Percentiles rank a stretch among this genome's conserved stretches.
phyloP scores from a whole-genome alignment of 2,329 filamentous ascomycete genomes.

The Drechslerella dactyloides region DNA sequence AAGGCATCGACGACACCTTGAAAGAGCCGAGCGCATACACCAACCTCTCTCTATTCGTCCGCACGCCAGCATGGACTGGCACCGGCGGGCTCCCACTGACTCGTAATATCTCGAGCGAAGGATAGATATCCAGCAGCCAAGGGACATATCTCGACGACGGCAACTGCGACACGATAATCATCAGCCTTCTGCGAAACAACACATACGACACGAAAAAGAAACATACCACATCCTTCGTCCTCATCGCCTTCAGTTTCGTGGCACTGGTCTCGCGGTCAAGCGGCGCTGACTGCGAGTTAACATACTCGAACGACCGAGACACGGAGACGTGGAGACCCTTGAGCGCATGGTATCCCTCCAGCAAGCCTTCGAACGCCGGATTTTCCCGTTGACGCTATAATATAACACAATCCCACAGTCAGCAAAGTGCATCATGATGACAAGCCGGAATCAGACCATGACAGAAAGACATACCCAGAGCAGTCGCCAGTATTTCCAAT shows the following conservation, averaged over 20 bases:
- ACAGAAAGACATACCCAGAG: slow-evolving; percentile 40
- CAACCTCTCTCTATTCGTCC: slow-evolving; percentile 44
- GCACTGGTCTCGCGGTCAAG: slow-evolving; percentile 39
- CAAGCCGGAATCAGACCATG: slow-evolving; percentile 9
- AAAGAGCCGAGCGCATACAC: slow-evolving; percentile 40
- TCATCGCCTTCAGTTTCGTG: slow-evolving; percentile 43
- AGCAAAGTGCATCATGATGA: slow-evolving; percentile 12
- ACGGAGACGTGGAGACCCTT: slow-evolving; percentile 41
- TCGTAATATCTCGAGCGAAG: slow-evolving; percentile 32
- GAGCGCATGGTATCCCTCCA: slow-evolving; percentile 45
- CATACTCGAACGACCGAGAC: slow-evolving; percentile 40
- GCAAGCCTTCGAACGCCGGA: slow-evolving; percentile 33
- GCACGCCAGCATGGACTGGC: slow-evolving; percentile 34
- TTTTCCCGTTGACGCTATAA: slow-evolving; percentile 48
- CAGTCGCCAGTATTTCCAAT: slow-evolving; percentile 46
- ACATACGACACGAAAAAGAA: not conserved
- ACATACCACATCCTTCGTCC: slow-evolving; percentile 48
- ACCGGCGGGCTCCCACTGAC: slow-evolving; percentile 24
- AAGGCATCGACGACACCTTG: slow-evolving; percentile 45
- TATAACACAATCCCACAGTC: slow-evolving; percentile 10
- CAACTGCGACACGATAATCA: slow-evolving; percentile 14
- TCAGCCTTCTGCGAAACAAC: slow-evolving; percentile 24
- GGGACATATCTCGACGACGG: slow-evolving; percentile 45
- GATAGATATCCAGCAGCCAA: slow-evolving; percentile 43
- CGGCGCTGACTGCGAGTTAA: slow-evolving; percentile 41